phyloP scores from a whole-genome alignment of 257 asterid species.

The Catharanthus roseus region DNA sequence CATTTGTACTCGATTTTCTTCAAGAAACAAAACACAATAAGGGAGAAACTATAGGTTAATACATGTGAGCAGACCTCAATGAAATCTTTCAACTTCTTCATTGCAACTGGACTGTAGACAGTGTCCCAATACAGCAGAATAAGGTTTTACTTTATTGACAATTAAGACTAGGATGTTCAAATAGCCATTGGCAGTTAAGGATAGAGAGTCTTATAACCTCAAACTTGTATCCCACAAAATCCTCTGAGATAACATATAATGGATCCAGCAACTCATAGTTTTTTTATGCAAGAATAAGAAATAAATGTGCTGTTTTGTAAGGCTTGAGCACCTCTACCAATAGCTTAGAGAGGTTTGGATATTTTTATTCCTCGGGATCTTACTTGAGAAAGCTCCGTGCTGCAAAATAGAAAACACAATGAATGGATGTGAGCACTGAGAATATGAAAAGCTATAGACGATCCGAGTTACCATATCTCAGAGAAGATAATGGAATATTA shows the following conservation, averaged over 20 bases:
- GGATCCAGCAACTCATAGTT: constrained; percentile 4
- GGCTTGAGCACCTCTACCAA: background rate
- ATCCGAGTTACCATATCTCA: background rate
- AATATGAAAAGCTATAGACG: background rate
- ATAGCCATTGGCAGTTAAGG: background rate
- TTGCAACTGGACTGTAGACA: background rate
- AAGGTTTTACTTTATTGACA: constrained; percentile 19
- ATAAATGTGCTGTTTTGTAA: background rate
- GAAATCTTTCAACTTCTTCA: background rate
- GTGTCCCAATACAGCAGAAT: background rate
- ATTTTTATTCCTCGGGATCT: constrained; percentile 8
- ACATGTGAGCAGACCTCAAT: background rate
- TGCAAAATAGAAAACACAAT: background rate
- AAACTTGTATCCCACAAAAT: background rate
- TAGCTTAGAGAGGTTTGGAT: background rate
- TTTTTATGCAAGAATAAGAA: constrained; percentile 9
- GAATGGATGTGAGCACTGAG: background rate
- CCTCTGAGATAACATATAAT: background rate
- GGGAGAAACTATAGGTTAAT: background rate
- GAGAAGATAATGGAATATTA: background rate
- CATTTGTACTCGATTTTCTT: background rate
- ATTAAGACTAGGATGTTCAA: background rate
- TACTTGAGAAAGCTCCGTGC: background rate
- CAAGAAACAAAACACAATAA: background rate
- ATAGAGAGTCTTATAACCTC: background rate